Evolutionary conservation across 2,329 filamentous ascomycete genomes (phyloP), one percentile per base, ranked within the genome.

Genomic region (Arthrobotrys sinensis): DNA sequence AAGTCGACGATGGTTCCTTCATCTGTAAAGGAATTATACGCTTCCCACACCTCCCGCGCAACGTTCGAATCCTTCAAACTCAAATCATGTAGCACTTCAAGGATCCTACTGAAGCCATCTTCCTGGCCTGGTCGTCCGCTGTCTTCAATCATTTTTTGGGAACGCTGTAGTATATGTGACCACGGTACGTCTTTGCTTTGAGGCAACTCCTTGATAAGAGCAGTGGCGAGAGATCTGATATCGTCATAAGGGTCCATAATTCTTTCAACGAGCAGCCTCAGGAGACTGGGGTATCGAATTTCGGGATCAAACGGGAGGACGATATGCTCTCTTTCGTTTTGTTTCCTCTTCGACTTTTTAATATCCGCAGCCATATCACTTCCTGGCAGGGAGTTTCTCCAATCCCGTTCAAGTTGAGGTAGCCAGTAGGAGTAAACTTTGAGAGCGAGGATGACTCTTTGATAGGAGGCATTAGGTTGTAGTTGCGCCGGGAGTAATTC

Each of bases 181-280:
- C 91, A 83, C 8, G 87, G 81, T 6, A 80, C 34, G 14, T 64
- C 19, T 57, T 80, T 45, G 46, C 72, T 76, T 24, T 85, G 84
- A 1, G 86, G 84, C 46, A 89, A 85, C n/a, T 88, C 81, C 65
- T 85, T 86, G 32, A 92, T 81, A 1, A 90, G 85, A 1, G 84
- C 84, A 0, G 87, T 85, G 1, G 90, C 87, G 43, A 85, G 84
- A 50, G 88, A 89, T 80, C 95, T 88, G 3, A 98, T 92, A 83
- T 99, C 96, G 72, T 98, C 96, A 82, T 97, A 99, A 0, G 95
- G 93, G 81, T 99, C 93, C 82, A 97, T 87, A 6, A 97, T 85
- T 21, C 97, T 88, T 83, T 97, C 93, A 12, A 94, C 85, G 5
- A 98, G 85, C 3, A 90, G 86, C 57, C 91, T 87, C 10, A 89